phyloP scores from a whole-genome alignment of 75 land plant genomes.

The Sequoia sempervirens region DNA sequence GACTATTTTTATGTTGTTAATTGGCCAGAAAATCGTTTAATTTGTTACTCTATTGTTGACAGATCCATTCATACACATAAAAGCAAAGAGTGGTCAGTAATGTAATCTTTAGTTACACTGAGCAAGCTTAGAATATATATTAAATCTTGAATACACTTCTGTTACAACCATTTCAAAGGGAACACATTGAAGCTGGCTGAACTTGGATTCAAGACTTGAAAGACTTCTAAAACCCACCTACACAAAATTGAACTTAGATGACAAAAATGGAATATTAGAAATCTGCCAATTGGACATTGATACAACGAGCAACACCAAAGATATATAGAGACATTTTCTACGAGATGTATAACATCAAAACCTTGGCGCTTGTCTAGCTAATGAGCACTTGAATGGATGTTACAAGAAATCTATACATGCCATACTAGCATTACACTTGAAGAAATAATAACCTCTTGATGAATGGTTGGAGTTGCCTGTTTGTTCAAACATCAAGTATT shows the following conservation, averaged over 20 bases:
- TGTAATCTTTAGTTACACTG: not conserved
- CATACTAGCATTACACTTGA: not conserved
- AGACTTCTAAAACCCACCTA: not conserved
- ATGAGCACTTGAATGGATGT: not conserved
- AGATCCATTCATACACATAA: not conserved
- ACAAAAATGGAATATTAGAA: not conserved
- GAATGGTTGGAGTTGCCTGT: not conserved
- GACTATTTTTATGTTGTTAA: not conserved
- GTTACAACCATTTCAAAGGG: not conserved
- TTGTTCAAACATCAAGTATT: slow-evolving; percentile 50
- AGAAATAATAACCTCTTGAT: not conserved
- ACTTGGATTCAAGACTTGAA: not conserved
- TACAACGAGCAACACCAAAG: not conserved
- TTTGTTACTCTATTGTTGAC: not conserved
- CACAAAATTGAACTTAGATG: not conserved
- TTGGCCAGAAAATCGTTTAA: not conserved
- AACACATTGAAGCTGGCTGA: not conserved
- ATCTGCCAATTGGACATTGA: not conserved
- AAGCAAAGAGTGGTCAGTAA: not conserved
- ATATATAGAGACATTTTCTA: not conserved
- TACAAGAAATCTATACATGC: not conserved
- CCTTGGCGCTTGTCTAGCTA: not conserved
- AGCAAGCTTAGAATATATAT: not conserved
- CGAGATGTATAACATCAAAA: not conserved
- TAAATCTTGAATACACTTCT: not conserved